Conservation (phyloP, 805 yeast species). For the Kuraishia hungarica region DNA sequence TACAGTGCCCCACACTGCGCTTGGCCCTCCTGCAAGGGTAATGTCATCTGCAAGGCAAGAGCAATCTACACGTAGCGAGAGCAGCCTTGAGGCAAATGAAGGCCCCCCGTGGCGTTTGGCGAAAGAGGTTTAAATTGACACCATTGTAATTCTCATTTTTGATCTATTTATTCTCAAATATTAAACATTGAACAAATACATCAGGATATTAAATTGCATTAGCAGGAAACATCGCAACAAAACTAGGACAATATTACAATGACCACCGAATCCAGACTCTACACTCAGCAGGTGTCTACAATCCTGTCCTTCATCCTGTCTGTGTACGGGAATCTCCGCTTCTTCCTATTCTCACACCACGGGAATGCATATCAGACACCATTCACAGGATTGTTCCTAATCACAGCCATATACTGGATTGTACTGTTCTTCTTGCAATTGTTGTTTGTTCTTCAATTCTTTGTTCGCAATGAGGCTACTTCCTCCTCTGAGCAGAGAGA, state of each 20-base stretch:
- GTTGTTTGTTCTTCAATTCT: constrained; percentile 36
- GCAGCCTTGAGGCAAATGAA: background rate
- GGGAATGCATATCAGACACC: constrained; percentile 50
- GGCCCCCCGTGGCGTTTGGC: background rate
- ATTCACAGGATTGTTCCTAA: constrained; percentile 48
- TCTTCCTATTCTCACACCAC: constrained; percentile 47
- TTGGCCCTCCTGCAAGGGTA: background rate
- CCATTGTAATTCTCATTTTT: too few relatives aligned
- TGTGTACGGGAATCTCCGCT: constrained; percentile 44
- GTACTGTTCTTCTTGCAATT: constrained; percentile 44
- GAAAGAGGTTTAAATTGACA: too few relatives aligned
- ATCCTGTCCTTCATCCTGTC: constrained; percentile 48
- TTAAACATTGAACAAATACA: too few relatives aligned
- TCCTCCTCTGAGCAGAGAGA: constrained; percentile 18
- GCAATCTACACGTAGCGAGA: background rate
- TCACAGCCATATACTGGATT: constrained; percentile 50
- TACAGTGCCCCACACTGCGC: background rate
- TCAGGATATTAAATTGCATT: too few relatives aligned
- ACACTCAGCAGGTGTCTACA: constrained; percentile 34
- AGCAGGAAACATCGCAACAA: background rate
- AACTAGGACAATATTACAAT: background rate
- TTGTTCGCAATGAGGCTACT: constrained; percentile 17
- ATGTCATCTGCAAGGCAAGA: background rate
- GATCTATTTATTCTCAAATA: background rate
- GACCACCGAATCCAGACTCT: constrained; percentile 10